phyloP scores from a whole-genome alignment of 1,284 basidiomycete species.

The Ceratobasidium sp. region DNA sequence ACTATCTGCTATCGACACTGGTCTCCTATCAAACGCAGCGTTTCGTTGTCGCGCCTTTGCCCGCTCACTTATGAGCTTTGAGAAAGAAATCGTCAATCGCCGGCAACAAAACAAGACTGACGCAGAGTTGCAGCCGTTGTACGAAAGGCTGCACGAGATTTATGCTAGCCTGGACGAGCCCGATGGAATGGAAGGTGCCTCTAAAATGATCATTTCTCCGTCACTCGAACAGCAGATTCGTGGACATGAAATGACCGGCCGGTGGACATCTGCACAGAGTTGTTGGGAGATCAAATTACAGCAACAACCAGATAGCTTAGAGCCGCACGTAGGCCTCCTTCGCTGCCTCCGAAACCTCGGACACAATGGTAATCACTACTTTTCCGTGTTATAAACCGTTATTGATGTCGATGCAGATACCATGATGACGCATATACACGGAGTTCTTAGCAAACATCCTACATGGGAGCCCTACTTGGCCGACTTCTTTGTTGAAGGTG shows the following conservation, averaged over 20 bases:
- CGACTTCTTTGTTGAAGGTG: constrained; percentile 91
- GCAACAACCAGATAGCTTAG: constrained; percentile 86
- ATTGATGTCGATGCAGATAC: constrained; percentile 68
- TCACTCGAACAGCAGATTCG: constrained; percentile 97
- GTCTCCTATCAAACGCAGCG: constrained; percentile 92
- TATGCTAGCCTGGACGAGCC: constrained; percentile 97
- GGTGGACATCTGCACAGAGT: constrained; percentile 98
- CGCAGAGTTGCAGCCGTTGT: constrained; percentile 75
- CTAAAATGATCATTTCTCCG: constrained; percentile 86
- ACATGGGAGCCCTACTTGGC: constrained; percentile 83
- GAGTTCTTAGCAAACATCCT: constrained; percentile 85
- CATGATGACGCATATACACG: constrained; percentile 92
- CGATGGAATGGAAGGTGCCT: constrained; percentile 99
- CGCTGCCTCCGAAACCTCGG: constrained; percentile 94
- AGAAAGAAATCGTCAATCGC: constrained; percentile 74
- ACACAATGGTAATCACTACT: constrained; percentile 78
- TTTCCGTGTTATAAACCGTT: background rate
- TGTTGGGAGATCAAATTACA: constrained; percentile 99
- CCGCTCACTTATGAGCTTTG: constrained; percentile 93
- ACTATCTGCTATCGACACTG: constrained; percentile 83
- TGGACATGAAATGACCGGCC: constrained; percentile 96
- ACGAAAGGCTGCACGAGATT: constrained; percentile 93
- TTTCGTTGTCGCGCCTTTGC: constrained; percentile 95
- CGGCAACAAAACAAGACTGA: constrained; percentile 56
- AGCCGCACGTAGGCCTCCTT: constrained; percentile 88